A percentile compares a stretch with the other conserved stretches of the same genome.
phyloP scores from a whole-genome alignment of 2,329 filamentous ascomycete genomes.

The Trichoderma polysporum region DNA sequence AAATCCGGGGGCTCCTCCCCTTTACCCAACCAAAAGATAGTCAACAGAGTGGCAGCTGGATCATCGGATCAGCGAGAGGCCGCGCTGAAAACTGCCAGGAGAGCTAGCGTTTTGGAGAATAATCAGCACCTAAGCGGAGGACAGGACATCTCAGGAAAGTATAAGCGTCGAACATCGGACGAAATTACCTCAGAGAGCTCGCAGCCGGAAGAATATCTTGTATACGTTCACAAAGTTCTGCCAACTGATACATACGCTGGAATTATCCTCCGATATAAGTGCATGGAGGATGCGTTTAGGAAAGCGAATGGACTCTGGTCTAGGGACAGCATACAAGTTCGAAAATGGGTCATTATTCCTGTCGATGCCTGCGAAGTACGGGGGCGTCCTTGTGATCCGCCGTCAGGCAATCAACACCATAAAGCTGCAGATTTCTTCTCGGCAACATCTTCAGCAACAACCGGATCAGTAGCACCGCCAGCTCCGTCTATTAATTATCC shows the following conservation, averaged over 20 bases:
- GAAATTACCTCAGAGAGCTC: conserved; percentile 54
- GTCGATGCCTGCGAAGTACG: conserved; percentile 87
- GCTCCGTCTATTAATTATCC: neutral
- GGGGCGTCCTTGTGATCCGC: conserved; percentile 65
- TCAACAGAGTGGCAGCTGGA: conserved; percentile 54
- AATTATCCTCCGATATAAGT: conserved; percentile 86
- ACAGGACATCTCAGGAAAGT: conserved; percentile 54
- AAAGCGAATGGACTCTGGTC: conserved; percentile 95
- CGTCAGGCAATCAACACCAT: conserved; percentile 38
- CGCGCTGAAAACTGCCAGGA: conserved; percentile 55
- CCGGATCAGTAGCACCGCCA: neutral
- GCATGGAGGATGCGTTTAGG: conserved; percentile 76
- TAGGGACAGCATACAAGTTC: conserved; percentile 82
- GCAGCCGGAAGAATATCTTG: conserved; percentile 72
- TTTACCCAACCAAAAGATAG: conserved; percentile 38
- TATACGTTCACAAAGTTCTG: conserved; percentile 86
- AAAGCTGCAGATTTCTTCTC: conserved; percentile 51
- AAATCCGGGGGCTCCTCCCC: conserved; percentile 52
- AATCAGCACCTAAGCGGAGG: conserved; percentile 60
- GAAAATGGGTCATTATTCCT: conserved; percentile 78
- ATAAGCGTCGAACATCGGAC: conserved; percentile 69
- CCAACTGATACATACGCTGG: conserved; percentile 86
- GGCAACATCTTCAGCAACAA: conserved; percentile 39
- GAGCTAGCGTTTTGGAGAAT: conserved; percentile 60
- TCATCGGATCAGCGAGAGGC: conserved; percentile 54